Evolutionary conservation across 2,329 filamentous ascomycete species (phyloP), one percentile per base, ranked within the genome.

Genomic region (Neospermospora avenae): DNA sequence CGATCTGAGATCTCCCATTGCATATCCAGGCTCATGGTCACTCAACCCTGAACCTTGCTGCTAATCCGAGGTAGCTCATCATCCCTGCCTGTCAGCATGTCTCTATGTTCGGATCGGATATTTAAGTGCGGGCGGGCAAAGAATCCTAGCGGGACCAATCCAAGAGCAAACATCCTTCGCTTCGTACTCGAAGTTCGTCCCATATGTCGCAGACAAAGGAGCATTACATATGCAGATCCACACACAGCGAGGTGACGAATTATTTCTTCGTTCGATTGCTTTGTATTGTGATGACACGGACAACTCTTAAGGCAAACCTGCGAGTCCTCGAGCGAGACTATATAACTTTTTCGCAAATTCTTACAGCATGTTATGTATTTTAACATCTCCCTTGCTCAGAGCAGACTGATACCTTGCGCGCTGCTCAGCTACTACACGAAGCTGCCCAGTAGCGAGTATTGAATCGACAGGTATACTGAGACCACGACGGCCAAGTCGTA

Each of bases 1-100:
- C 22, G 51, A 54, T 54, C 51, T 25, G 11, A 25, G 49, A 53
- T 53, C 49, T 53, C 20, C 20, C 18, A 53, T 53, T 35, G 41
- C 3, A 57, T 25, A 20, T 5, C 28, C 31, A n/a, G n/a, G 10
- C 28, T 31, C 28, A 24, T 35, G 49, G 22, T 25, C 31, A 20
- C 18, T 22, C 2, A 53, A 13, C 31, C 31, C 49, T 41, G 34
- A 53, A 4, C 49, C 31, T n/a, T 39, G 35, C 22, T 41, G 49
- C 49, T 7, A 42, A 28, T 54, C 14, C 22, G 49, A 52, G 11
- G 4, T 25, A 22, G 24, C 49, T 14, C 20, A 39, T 52, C 31
- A 49, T 14, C 31, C 18, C 46, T 34, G 22, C 48, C 18, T 37
- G 28, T 31, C 48, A 51, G n/a, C 20, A n/a, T 28, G 28, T n/a